Conservation (phyloP, 345 rosid species). For the Linum usitatissimum region DNA sequence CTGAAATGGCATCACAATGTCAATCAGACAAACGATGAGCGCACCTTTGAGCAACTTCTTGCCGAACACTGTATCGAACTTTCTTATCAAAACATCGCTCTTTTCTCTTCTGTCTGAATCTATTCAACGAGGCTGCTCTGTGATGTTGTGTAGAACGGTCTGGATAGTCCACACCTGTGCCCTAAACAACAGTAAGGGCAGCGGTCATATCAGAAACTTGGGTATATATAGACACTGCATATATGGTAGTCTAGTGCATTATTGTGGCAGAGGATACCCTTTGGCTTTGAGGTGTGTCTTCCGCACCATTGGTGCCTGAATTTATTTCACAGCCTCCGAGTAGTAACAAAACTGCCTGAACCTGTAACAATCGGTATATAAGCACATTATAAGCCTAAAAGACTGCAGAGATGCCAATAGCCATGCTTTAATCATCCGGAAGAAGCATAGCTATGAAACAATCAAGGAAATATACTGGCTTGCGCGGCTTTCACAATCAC, state of each 20-base stretch:
- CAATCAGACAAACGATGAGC: slow-evolving; percentile 6
- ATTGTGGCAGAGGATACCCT: slow-evolving; percentile 26
- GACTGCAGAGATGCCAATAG: not conserved
- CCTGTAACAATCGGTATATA: slow-evolving; percentile 25
- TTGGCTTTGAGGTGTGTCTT: slow-evolving; percentile 41
- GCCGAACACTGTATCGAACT: slow-evolving; percentile 90
- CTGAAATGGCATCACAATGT: not conserved
- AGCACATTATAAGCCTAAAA: not conserved
- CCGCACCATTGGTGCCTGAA: slow-evolving; percentile 50
- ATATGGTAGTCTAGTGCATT: not conserved
- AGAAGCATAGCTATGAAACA: not conserved
- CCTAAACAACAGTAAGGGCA: slow-evolving; percentile 24
- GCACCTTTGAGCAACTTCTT: slow-evolving; percentile 93
- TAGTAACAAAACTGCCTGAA: slow-evolving; percentile 64
- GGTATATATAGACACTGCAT: not conserved
- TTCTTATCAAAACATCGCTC: slow-evolving; percentile 89
- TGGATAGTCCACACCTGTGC: slow-evolving; percentile 41
- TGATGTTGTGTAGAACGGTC: slow-evolving; percentile 65
- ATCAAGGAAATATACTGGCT: not conserved
- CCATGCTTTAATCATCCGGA: not conserved
- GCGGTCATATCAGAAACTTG: slow-evolving; percentile 4
- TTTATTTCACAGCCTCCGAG: slow-evolving; percentile 69
- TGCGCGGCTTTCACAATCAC: not conserved
- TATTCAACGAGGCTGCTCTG: slow-evolving; percentile 69
- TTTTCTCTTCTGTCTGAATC: slow-evolving; percentile 90